phyloP scores from a whole-genome alignment of 768 basidiomycete genomes.

The Macrocybe gigantea region DNA sequence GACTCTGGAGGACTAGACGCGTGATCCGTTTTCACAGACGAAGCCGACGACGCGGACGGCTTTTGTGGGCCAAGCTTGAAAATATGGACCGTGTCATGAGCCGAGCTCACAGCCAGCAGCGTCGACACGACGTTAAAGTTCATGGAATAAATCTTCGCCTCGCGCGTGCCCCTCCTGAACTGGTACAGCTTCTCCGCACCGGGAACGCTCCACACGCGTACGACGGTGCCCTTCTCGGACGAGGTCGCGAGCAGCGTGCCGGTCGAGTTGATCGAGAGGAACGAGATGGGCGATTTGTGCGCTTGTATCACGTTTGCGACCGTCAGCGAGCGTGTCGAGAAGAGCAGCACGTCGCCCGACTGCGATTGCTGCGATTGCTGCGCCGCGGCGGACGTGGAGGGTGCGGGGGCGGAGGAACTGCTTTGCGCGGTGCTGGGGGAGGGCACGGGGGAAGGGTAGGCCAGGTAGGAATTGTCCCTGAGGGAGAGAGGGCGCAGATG shows the following conservation, averaged over 20 bases:
- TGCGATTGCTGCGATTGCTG: constrained; percentile 28
- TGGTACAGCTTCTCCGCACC: constrained; percentile 93
- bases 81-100: constrained; percentile 94
- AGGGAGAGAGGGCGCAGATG: constrained; percentile 91
- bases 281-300: constrained; percentile 90
- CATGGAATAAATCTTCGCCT: constrained; percentile 76
- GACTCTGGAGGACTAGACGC: constrained; percentile 61
- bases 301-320: constrained; percentile 96
- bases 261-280: constrained; percentile 76
- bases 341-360: constrained; percentile 87
- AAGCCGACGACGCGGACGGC: constrained; percentile 9
- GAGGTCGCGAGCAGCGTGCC: constrained; percentile 92
- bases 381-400: constrained; percentile 27
- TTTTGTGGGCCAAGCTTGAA: constrained; percentile 65
- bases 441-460: constrained; percentile 92
- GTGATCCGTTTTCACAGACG: constrained; percentile 12
- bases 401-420: constrained; percentile 18
- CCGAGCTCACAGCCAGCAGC: constrained; percentile 85
- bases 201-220: constrained; percentile 90
- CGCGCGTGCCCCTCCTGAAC: constrained; percentile 86
- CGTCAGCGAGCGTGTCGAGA: constrained; percentile 87
- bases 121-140: constrained; percentile 79
- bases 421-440: constrained; percentile 49
- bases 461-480: constrained; percentile 92
- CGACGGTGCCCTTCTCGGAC: constrained; percentile 94